Evolutionary conservation across 1,284 basidiomycete genomes (phyloP).

Genomic region (Ustilago lituana): DNA sequence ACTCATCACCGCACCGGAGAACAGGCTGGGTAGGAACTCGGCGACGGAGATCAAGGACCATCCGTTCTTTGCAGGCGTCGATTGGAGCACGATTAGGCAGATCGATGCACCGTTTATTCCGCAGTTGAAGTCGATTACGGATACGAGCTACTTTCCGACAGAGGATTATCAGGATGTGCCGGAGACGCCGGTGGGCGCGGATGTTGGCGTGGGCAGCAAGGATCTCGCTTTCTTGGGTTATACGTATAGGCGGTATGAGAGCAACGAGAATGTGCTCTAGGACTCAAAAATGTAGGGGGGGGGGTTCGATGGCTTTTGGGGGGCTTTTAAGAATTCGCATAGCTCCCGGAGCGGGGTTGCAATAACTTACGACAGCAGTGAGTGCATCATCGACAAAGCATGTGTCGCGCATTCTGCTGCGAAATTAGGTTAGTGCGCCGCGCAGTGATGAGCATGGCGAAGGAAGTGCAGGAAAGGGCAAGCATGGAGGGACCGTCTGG

Average conservation of each 20-base stretch:
- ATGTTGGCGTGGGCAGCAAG: conserved; percentile 60
- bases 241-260: conserved; percentile 64
- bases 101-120: conserved; percentile 97
- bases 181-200: conserved; percentile 69
- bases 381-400: too few relatives aligned
- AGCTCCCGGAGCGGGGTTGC: too few relatives aligned
- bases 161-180: conserved; percentile 88
- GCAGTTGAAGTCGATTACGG: conserved; percentile 81
- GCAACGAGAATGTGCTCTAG: conserved; percentile 56
- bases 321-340: too few relatives aligned
- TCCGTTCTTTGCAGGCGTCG: conserved; percentile 94
- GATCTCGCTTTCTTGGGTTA: conserved; percentile 66
- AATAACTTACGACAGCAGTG: too few relatives aligned
- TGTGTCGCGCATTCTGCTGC: too few relatives aligned
- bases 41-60: conserved; percentile 92
- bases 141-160: conserved; percentile 96
- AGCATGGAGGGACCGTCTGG: too few relatives aligned
- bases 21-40: conserved; percentile 73
- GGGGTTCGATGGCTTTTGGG: too few relatives aligned
- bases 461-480: too few relatives aligned
- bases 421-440: too few relatives aligned
- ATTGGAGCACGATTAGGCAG: conserved; percentile 87
- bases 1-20: conserved; percentile 84
- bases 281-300: too few relatives aligned
- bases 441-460: too few relatives aligned